Percentiles rank a stretch among this genome's conserved stretches.
Evolutionary conservation across 805 yeast species (phyloP).

Genomic region (Metschnikowia aberdeeniae): DNA sequence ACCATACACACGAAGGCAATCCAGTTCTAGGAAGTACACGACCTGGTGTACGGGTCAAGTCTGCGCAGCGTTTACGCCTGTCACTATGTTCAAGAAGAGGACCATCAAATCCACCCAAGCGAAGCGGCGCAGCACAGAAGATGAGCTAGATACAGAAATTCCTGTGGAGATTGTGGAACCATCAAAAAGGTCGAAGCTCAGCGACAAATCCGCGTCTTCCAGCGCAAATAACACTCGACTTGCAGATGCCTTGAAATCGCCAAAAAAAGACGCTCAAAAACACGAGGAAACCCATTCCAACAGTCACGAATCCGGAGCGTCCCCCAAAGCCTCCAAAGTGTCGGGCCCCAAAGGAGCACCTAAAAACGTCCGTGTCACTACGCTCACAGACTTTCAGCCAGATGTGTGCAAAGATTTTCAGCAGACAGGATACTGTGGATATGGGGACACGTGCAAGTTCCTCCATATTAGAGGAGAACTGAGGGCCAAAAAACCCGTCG

Average conservation of each 20-base stretch:
- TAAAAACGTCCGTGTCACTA: slow-evolving; percentile 53
- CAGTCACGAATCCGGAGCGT: background rate
- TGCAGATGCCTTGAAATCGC: background rate
- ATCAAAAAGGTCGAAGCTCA: background rate
- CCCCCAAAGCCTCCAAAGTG: slow-evolving; percentile 1
- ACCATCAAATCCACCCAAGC: slow-evolving; percentile 7
- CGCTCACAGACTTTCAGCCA: slow-evolving; percentile 80
- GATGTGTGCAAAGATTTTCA: slow-evolving; percentile 91
- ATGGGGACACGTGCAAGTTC: slow-evolving; percentile 95
- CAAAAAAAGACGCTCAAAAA: slow-evolving; percentile 1
- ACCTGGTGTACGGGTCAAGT: slow-evolving; percentile 7
- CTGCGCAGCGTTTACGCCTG: background rate
- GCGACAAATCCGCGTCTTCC: background rate
- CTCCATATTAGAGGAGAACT: slow-evolving; percentile 86
- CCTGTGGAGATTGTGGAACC: background rate
- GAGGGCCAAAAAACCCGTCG: slow-evolving; percentile 60
- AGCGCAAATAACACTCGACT: background rate
- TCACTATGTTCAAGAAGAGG: slow-evolving; percentile 17
- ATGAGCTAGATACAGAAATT: background rate
- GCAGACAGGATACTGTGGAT: slow-evolving; percentile 93
- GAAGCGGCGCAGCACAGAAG: slow-evolving; percentile 6
- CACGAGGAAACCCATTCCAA: background rate
- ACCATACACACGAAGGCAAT: no score
- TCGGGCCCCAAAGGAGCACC: slow-evolving; percentile 29
- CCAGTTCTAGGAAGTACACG: background rate